Conservation (phyloP, 1,284 basidiomycete genomes). For the Apiotrichum domesticum region DNA sequence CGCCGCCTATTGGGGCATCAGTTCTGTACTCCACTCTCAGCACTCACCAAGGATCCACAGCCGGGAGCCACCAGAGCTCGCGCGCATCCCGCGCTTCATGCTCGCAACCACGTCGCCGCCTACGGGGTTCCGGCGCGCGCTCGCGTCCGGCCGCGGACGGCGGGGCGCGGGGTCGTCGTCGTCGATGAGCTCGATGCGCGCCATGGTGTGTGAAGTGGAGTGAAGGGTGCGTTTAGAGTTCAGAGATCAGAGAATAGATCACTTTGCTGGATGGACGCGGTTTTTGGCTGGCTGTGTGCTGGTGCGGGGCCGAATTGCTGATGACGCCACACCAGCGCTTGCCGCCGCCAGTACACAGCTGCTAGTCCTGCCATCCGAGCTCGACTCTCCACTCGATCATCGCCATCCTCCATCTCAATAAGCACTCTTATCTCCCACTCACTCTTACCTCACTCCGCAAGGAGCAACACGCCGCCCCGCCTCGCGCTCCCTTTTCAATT, state of each 20-base stretch:
- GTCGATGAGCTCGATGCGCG: constrained; percentile 1
- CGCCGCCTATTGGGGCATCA: constrained; percentile 12
- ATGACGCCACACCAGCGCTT: too few relatives aligned
- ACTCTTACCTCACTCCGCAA: too few relatives aligned
- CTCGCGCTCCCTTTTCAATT: not conserved
- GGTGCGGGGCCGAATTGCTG: too few relatives aligned
- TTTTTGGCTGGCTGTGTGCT: too few relatives aligned
- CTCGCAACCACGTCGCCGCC: constrained; percentile 29
- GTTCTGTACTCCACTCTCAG: not conserved
- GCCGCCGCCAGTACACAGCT: too few relatives aligned
- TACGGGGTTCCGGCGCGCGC: constrained; percentile 12
- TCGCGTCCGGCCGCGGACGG: not conserved
- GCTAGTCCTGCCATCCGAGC: too few relatives aligned
- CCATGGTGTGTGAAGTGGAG: not conserved
- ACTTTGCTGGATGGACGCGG: too few relatives aligned
- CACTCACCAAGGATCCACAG: constrained; percentile 8
- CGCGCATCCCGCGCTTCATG: constrained; percentile 27
- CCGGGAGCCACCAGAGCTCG: not conserved
- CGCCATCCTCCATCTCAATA: too few relatives aligned
- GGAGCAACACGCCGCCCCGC: too few relatives aligned
- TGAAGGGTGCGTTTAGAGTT: not conserved
- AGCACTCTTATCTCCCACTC: too few relatives aligned
- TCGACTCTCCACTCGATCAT: too few relatives aligned
- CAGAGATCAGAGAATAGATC: too few relatives aligned
- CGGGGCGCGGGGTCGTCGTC: not conserved